A percentile compares a stretch with the other conserved stretches of the same genome.
These are phyloP conservation scores for Tylopilus intermedius DNA, from an alignment of 768 basidiomycete genomes.

Conservation along the genomic window DNA sequence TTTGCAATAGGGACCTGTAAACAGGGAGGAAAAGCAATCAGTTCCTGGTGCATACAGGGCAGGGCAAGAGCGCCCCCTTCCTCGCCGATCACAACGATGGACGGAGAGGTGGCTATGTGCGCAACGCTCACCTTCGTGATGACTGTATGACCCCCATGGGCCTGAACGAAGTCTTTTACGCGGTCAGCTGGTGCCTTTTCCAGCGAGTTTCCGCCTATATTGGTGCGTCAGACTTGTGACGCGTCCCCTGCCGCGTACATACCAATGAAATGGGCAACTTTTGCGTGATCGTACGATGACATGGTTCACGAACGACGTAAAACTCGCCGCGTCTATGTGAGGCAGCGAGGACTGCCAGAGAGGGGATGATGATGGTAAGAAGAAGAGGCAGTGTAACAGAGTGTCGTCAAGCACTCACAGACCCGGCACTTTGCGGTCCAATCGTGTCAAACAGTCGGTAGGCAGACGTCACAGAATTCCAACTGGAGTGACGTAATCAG, in stretches of 20 bases:
- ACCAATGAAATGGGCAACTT: conserved; percentile 65
- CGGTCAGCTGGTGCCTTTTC: conserved; percentile 75
- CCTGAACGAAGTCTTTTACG: conserved; percentile 87
- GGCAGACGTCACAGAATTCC: too few species aligned
- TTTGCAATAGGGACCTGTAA: conserved; percentile 93
- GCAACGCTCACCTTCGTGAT: conserved; percentile 80
- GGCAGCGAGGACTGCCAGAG: too few species aligned
- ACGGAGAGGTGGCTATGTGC: conserved; percentile 31
- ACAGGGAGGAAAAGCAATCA: conserved; percentile 3
- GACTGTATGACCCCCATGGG: conserved; percentile 92
- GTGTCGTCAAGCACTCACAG: background rate
- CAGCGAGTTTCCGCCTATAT: conserved; percentile 84
- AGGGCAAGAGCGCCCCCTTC: background rate
- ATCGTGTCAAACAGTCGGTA: background rate
- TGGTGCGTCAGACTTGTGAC: conserved; percentile 10
- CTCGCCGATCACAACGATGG: background rate
- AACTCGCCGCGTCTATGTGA: background rate
- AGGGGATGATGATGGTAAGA: too few species aligned
- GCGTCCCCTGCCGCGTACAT: conserved; percentile 10
- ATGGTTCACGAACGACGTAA: conserved; percentile 11
- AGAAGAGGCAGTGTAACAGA: too few species aligned
- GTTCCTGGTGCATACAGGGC: background rate
- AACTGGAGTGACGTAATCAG: too few species aligned
- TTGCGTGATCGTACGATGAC: conserved; percentile 49
- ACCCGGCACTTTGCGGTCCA: conserved; percentile 10